Conservation (phyloP, 2,329 filamentous ascomycete genomes). For the Cercospora berteroae region DNA sequence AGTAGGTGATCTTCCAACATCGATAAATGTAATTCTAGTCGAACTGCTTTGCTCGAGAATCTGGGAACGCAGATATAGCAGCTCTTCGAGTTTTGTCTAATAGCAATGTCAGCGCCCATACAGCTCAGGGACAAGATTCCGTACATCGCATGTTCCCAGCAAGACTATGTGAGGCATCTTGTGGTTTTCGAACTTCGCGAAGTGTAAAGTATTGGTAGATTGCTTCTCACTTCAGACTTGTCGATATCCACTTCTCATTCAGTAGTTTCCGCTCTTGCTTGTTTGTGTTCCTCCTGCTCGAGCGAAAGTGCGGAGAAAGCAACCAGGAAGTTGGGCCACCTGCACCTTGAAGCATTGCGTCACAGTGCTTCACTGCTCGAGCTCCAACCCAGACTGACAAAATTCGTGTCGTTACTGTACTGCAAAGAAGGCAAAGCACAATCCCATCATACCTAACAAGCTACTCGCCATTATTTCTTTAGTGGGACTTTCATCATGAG, state of each 20-base stretch:
- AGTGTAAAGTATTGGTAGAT: not conserved
- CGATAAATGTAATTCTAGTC: constrained; percentile 50
- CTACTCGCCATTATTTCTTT: too few species aligned
- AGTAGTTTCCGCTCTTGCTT: not conserved
- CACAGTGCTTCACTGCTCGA: not conserved
- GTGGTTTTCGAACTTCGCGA: not conserved
- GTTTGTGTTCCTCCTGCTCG: not conserved
- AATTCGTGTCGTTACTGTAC: not conserved
- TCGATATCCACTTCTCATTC: not conserved
- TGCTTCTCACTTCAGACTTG: not conserved
- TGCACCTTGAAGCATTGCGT: not conserved
- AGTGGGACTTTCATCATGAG: constrained; percentile 45
- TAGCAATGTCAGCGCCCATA: not conserved
- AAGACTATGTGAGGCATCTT: constrained; percentile 49
- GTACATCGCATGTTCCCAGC: constrained; percentile 59
- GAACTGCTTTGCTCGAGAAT: constrained; percentile 40
- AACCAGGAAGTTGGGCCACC: not conserved
- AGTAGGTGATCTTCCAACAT: constrained; percentile 53
- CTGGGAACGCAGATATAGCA: constrained; percentile 54
- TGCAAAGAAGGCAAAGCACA: not conserved
- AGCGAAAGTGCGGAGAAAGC: not conserved
- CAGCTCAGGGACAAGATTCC: not conserved
- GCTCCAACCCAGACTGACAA: not conserved
- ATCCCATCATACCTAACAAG: not conserved
- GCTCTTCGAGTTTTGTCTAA: constrained; percentile 58